Base-by-base conservation (phyloP, 768 basidiomycete genomes). In the Suillus placidus region DNA sequence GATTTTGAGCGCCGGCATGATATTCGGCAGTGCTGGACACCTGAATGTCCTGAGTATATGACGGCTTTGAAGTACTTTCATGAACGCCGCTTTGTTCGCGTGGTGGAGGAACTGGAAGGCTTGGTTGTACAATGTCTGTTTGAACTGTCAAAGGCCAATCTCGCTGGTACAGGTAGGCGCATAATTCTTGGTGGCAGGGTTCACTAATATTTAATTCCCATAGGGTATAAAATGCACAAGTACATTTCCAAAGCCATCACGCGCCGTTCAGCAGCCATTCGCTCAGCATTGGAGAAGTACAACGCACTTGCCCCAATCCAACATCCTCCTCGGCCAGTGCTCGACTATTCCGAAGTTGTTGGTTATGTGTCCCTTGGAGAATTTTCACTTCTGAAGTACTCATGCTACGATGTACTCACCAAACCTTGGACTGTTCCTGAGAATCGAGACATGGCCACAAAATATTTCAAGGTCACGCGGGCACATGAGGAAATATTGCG, bases 71-170 rank as follows among this genome's bases (percentile, higher is more conserved):
- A 70, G 20, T 64, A 64, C 23, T 23, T 18, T 10, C 20, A 64
- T 7, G 26, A 58, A 8, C 26, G 13, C 30, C 65, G 68, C 14
- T 81, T 80, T 56, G 71, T 69, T 13, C 63, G 49, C 5, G 76
- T 76, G 0, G 70, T 82, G 0, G 71, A 79, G 18, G 68, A 72
- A 20, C 65, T 82, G 0, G 75, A 81, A 55, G 51, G 68, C 20
- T 75, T 82, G 12, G 76, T 78, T 9, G 67, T 80, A 0, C 76
- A 76, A 64, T 70, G 73, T 1, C 67, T 82, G 1, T 80, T 82
- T 68, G 79, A 82, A 65, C 70, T 82, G 4, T 76, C 78, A 34
- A 78, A 78, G 66, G 63, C 80, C 42, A 80, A 81, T 66, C 67
- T 81, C 12, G 69, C 75, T 10, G 64, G 70, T 2, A 80, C 74